Base-by-base conservation (phyloP, 441 rosid genomes). In the Omphalea diandra region DNA sequence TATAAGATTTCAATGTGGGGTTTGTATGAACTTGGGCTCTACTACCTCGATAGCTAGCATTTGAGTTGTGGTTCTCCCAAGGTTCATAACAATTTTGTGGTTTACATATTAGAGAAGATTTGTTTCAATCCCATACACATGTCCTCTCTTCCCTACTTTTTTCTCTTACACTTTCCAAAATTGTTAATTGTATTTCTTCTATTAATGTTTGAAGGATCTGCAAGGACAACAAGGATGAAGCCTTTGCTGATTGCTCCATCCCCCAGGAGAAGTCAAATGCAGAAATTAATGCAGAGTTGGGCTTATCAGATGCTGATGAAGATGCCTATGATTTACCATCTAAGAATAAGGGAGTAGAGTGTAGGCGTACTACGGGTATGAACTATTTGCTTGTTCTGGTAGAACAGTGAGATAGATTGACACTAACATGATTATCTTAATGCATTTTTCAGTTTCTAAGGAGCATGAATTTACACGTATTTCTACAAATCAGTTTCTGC, bases 261-360 rank as follows among this genome's bases (percentile, higher is more conserved):
- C 68, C 85, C 62, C 99, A 95, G 86, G 99, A 95, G 85, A 95
- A 87, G 86, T 86, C 97, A 70, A 93, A 91, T 82, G 92, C 85
- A 68, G 97, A 95, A 49, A 93, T 95, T 73, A 95, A 95, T 77
- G 87, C 83, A 3, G 97, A 95, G 86, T 84, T 95, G 85, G 98
- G 97, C 73, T 68, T 95, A 82, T 88, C 97, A 63, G 90, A 90
- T 72, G 88, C 78, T 55, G 99, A 93, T 73, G 99, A 93, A 79
- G 99, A 90, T 70, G 90, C 80, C 65, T 80, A 68, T 76, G 88
- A 85, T 82, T 75, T 76, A 67, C 81, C 70, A 73, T 64, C 66
- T 53, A 84, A 87, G 78, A 72, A 77, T 61, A 83, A 74, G 76
- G 88, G 80, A 65, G 72, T 82, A 67, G 87, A 85, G 72, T 78